These are phyloP conservation scores for Cyphellophora attinorum DNA, from an alignment of 2,329 filamentous ascomycete species.

Conservation along the genomic window DNA sequence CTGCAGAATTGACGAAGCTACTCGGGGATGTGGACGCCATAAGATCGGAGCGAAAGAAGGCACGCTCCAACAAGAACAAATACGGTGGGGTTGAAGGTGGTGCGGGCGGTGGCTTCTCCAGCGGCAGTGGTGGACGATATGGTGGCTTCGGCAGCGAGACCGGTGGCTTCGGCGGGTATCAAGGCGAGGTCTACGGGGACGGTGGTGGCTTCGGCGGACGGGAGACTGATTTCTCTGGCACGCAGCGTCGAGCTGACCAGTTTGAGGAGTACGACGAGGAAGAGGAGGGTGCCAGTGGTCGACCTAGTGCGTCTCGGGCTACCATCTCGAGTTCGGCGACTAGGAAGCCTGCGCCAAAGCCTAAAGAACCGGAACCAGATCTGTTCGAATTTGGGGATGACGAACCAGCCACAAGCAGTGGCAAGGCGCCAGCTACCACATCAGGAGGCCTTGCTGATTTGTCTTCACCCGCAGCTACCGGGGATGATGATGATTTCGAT, in stretches of 20 bases:
- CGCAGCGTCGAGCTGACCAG: constrained; percentile 54
- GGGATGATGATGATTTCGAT: constrained; percentile 88
- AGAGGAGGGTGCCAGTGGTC: constrained; percentile 57
- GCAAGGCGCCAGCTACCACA: constrained; percentile 31
- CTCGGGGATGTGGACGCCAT: constrained; percentile 58
- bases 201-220: constrained; percentile 87
- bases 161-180: constrained; percentile 47
- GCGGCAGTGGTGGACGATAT: constrained; percentile 56
- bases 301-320: constrained; percentile 23
- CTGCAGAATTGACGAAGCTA: constrained; percentile 92
- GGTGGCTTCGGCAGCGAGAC: constrained; percentile 85
- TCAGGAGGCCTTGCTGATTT: constrained; percentile 33
- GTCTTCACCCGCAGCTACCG: constrained; percentile 38
- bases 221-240: constrained; percentile 59
- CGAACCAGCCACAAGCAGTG: constrained; percentile 40
- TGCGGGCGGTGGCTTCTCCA: constrained; percentile 45
- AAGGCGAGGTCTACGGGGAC: constrained; percentile 79
- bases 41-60: constrained; percentile 69
- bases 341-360: constrained; percentile 44
- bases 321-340: constrained; percentile 23
- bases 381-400: constrained; percentile 85
- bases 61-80: constrained; percentile 80
- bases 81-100: constrained; percentile 92
- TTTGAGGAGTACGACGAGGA: constrained; percentile 98
- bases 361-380: constrained; percentile 80